Base-by-base conservation (phyloP, 1,284 basidiomycete genomes). In the Bjerkandera adusta region DNA sequence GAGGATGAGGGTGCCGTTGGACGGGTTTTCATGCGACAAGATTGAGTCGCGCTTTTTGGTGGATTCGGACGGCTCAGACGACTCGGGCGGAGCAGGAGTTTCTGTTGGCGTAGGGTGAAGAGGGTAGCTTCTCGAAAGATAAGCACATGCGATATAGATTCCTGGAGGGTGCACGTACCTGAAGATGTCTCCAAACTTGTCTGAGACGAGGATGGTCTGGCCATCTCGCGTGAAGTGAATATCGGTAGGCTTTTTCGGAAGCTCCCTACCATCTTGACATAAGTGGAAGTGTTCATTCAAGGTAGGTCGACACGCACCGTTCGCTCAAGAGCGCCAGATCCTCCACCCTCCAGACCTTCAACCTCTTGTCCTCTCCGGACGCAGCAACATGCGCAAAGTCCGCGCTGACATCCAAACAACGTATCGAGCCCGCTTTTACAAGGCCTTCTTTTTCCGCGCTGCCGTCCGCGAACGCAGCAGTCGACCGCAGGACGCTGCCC, bases 131-230 rank as follows among this genome's bases (percentile, higher is more conserved):
- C 15, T 21, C 5, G n/a, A 10, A 21, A 22, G 24, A 29, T 7
- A 41, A 29, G 11, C 15, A 38, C 13, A 30, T 10, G 11, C 3
- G 1, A n/a, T 3, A 1, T 16, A 4, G 20, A 36, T 21, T 5
- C 3, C 11, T 12, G 29, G 3, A 18, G 20, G 24, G 33, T 27
- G 6, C 41, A 1, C n/a, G 4, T 51, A 84, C 87, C 80, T 81
- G 68, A 89, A 91, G 13, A 92, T 75, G 57, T 93, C 91, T 0
- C 91, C 90, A 55, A 92, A 92, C 62, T 92, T 92, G 66, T 93
- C 91, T n/a, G 83, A 77, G 12, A 82, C 80, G 12, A 89, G 68
- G 54, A 88, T 82, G 12, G 71, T 81, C 51, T 82, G 71, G 0
- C 72, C 71, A 43, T 82, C 73, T 12, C 60, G 67, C 0, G 79